A percentile compares a stretch with the other conserved stretches of the same genome.
These are phyloP conservation scores for Lenwebbia sp. DNA, from an alignment of 345 rosid species.

Conservation along the genomic window DNA sequence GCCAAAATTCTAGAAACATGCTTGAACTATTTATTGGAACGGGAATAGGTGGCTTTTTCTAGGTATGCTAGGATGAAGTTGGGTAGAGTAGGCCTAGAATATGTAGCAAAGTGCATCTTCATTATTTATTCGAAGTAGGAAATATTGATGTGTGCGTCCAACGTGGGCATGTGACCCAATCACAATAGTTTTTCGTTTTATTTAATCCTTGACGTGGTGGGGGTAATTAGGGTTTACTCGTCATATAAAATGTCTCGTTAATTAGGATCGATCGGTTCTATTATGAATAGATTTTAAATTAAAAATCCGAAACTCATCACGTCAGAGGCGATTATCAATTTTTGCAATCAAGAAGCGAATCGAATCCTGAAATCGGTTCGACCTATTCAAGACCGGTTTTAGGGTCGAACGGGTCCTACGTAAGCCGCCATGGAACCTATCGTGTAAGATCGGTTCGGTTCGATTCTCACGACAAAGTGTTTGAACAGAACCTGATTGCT, in stretches of 20 bases:
- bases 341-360: not conserved
- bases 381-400: not conserved
- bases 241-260: not conserved
- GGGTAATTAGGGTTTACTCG: not conserved
- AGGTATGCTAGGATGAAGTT: not conserved
- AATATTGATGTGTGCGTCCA: not conserved
- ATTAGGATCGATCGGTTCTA: not conserved
- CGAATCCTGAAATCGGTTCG: not conserved
- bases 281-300: not conserved
- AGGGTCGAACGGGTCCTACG: not conserved
- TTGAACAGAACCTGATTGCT: accelerated
- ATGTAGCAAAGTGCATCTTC: not conserved
- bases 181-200: not conserved
- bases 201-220: not conserved
- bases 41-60: not conserved
- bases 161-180: not conserved
- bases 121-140: not conserved
- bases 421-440: not conserved
- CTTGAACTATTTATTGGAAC: not conserved
- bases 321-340: not conserved
- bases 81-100: not conserved
- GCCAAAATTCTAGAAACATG: not conserved
- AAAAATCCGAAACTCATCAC: not conserved
- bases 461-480: not conserved
- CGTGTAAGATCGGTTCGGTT: not conserved